Evolutionary conservation across 805 yeast genomes (phyloP), one percentile per base, ranked within the genome.

Genomic region (Peterozyma xylosa): DNA sequence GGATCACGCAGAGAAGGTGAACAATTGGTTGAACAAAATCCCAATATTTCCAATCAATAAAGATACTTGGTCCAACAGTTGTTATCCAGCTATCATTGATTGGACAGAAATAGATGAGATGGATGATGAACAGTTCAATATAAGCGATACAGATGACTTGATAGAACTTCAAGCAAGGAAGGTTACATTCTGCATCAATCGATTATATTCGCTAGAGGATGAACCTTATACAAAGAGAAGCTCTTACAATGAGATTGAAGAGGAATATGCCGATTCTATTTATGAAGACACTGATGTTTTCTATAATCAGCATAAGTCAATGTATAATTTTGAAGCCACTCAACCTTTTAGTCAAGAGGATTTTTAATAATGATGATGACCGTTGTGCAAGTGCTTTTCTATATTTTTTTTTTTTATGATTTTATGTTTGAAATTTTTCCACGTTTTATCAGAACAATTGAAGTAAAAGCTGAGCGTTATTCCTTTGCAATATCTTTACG

Each of bases 1-100:
- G 89, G 70, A 78, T 1, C 74, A 71, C 48, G 65, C 61, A 39
- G 91, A 85, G 53, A 85, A 84, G 53, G 85, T 85, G 1, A 67
- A 67, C 34, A 62, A 58, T 6, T 85, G 93, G 93, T 71, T 85
- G 33, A 62, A 64, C 3, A 66, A 68, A 29, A 71, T 85, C 3
- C 90, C 90, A 1, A 55, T 69, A 9, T 67, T 61, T 41, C 54
- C 62, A 0, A 48, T 58, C 15, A 54, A 41, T 5, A 46, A 50
- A 5, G 49, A 41, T 6, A 34, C 42, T 14, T 69, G 68, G 71
- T 51, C 53, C 21, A 63, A 56, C 41, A 71, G 69, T n/a, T 77
- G 82, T 49, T 78, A 69, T 48, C 75, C 81, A 0, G 79, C 74
- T 0, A 57, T 57, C 3, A 56, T 65, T 4, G 68, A 69, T 3